Evolutionary conservation across 805 yeast species (phyloP).

Genomic region (Blastobotrys peoriensis): DNA sequence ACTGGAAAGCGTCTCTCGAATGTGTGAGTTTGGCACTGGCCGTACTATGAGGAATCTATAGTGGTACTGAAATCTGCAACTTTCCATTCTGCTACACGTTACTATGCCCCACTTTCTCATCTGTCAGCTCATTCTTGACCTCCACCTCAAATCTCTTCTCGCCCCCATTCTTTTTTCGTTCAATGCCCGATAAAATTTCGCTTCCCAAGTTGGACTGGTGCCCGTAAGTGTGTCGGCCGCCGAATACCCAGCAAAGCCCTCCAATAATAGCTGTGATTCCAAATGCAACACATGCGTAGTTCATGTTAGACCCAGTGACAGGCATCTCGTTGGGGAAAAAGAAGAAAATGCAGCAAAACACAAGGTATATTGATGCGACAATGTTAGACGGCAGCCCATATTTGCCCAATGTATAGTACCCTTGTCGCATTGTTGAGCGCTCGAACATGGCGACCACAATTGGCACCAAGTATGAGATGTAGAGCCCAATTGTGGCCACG

Average conservation of each 20-base stretch:
- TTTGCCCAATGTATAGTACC: slow-evolving; percentile 19
- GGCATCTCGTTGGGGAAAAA: slow-evolving; percentile 28
- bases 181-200: too few species aligned
- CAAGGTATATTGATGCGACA: slow-evolving; percentile 21
- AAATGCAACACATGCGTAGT: slow-evolving; percentile 46
- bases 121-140: too few species aligned
- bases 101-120: too few species aligned
- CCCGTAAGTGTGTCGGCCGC: slow-evolving; percentile 2
- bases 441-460: slow-evolving; percentile 23
- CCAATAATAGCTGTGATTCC: slow-evolving; percentile 1
- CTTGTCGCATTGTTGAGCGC: slow-evolving; percentile 3
- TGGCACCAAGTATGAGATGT: slow-evolving; percentile 55
- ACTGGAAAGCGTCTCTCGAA: too few species aligned
- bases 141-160: too few species aligned
- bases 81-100: too few species aligned
- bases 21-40: too few species aligned
- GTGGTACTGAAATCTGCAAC: too few species aligned
- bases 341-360: slow-evolving; percentile 23
- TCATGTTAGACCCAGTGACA: slow-evolving; percentile 23
- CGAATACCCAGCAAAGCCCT: slow-evolving; percentile 1
- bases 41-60: too few species aligned
- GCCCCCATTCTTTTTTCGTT: too few species aligned
- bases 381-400: slow-evolving; percentile 15
- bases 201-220: too few species aligned
- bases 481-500: slow-evolving; percentile 54